Base-by-base conservation (phyloP, 208 protist genomes). In the Acanthamoeba sp. region DNA sequence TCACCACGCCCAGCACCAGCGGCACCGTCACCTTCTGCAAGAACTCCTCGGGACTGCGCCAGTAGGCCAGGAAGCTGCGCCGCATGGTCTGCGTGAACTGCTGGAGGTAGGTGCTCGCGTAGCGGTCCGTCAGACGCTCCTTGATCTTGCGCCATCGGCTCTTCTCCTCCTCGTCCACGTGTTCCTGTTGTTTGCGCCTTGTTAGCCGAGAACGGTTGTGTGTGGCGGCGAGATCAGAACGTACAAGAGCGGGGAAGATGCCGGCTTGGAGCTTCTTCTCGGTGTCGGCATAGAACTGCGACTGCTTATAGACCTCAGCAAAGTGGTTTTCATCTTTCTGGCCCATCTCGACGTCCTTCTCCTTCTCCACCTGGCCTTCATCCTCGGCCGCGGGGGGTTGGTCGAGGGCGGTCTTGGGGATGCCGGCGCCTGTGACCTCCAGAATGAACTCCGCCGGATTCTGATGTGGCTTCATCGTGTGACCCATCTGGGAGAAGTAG, bases 371-470 rank as follows among this genome's bases (percentile, higher is more conserved):
- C n/a, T n/a, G n/a, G n/a, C n/a, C n/a, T 22, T 10, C 84, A 16
- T n/a, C 6, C 22, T 52, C 84, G 34, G 12, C 42, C 6, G 10
- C n/a, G 18, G 0, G 4, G 14, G 89, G 89, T 7, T 78, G 34
- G 29, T 24, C 62, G 22, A 27, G 9, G 62, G 10, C 32, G 32
- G 34, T 27, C 69, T 78, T 78, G 71, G 38, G 71, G 10, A 48
- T 78, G 38, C 59, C 64, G 27, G 88, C 52, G 27, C 64, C 59
- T 27, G 59, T 93, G 38, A 93, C 88, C 20, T 93, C 88, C 29
- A 93, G 64, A 48, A 93, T 78, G 50, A 93, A 93, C 59, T 93
- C 88, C 20, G 88, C 88, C 5, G 88, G 88, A 27, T 93, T 93
- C 40, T 93, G 55, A n/a, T 55, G 32, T 12, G 88, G 88, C 66